Base-by-base conservation (phyloP, 2,329 filamentous ascomycete species). In the Neurospora sp. region DNA sequence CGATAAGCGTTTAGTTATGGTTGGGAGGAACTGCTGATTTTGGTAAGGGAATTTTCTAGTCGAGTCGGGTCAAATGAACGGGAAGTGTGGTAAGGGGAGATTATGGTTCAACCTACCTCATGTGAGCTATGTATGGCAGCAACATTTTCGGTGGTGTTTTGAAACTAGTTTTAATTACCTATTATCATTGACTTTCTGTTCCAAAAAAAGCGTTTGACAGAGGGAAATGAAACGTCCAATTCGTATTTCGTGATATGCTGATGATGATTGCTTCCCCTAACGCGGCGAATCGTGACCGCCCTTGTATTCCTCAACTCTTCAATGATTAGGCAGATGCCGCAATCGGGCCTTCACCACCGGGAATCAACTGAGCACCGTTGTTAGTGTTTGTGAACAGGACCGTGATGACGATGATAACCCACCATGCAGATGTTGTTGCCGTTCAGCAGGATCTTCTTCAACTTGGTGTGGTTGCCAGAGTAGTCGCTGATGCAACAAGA, bases 351-450 rank as follows among this genome's bases (percentile, higher is more conserved):
- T 93, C 91, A 67, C 91, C 91, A 75, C 91, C 91, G 3, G 91
- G 91, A 77, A 93, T 93, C 80, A 93, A 85, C 91, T 93, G 73
- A 33, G 66, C 7, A 5, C 66, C 10, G 17, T 4, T 15, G 70
- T 78, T 43, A 76, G 71, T 66, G 46, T 17, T 72, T 46, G 19
- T 62, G 17, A 5, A 40, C 17, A 8, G 36, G 11, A 42, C 7
- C 9, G 1, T 38, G 58, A n/a, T 6, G 68, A 36, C 15, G 52
- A 36, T 4, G 2, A 36, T 38, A 69, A 75, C 85, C 70, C 86
- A 97, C 96, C 96, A 99, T 99, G 91, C 95, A 98, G 74, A 99
- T 93, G 78, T 98, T 98, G 83, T 99, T 99, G 70, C 96, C 96
- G 78, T 99, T 99, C 46, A 99, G 84, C 58, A 99, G 83, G 72